phyloP scores from a whole-genome alignment of 1,284 basidiomycete species.

The Tilletia caries region DNA sequence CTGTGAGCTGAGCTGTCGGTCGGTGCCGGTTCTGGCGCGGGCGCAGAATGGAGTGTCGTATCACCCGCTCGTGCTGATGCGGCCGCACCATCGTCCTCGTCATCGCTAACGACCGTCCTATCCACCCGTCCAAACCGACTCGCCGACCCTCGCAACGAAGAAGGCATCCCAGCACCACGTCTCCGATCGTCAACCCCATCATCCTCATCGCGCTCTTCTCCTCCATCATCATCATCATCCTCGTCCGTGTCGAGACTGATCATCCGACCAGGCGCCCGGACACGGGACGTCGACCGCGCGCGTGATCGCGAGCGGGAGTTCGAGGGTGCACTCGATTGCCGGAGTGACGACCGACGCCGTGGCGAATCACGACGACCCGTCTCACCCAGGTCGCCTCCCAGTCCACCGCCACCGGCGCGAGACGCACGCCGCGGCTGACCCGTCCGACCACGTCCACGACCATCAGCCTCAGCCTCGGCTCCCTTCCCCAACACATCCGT shows the following conservation, averaged over 20 bases:
- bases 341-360: background rate
- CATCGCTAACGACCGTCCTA: background rate
- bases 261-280: slow-evolving; percentile 1
- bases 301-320: slow-evolving; percentile 1
- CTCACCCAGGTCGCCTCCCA: too few species aligned
- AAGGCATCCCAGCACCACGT: background rate
- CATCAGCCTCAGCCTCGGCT: background rate
- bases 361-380: too few species aligned
- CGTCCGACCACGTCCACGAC: background rate
- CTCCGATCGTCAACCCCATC: background rate
- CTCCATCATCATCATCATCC: background rate
- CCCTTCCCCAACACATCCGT: background rate
- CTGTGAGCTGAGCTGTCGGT: background rate
- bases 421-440: background rate
- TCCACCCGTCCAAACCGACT: background rate
- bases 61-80: background rate
- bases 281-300: background rate
- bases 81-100: background rate
- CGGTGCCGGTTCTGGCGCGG: background rate
- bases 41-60: background rate
- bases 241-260: slow-evolving; percentile 8
- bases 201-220: background rate
- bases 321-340: background rate
- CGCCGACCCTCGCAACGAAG: too few species aligned
- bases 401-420: too few species aligned